A percentile compares a stretch with the other conserved stretches of the same genome.
These are phyloP conservation scores for Fusarium lateritium DNA, from an alignment of 2,329 filamentous ascomycete genomes.

Conservation along the genomic window DNA sequence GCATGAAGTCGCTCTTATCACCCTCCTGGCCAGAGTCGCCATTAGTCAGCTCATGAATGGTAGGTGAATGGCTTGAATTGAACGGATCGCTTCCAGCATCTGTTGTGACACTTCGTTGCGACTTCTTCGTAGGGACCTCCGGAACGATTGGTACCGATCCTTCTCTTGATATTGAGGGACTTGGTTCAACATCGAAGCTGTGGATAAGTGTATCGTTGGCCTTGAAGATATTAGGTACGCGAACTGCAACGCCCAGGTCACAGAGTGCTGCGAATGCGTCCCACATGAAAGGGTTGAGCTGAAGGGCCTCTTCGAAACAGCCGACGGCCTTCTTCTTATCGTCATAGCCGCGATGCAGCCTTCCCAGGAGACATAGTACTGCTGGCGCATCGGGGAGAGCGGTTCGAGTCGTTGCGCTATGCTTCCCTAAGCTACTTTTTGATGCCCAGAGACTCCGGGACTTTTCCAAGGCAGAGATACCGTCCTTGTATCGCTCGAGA, in stretches of 20 bases:
- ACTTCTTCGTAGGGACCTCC: conserved; percentile 61
- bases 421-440: conserved; percentile 85
- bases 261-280: conserved; percentile 93
- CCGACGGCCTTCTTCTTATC: conserved; percentile 86
- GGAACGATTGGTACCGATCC: conserved; percentile 52
- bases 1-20: conserved; percentile 69
- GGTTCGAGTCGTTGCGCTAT: conserved; percentile 81
- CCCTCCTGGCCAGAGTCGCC: conserved; percentile 59
- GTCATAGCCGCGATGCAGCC: conserved; percentile 87
- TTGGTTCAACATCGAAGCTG: conserved; percentile 59
- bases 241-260: conserved; percentile 86
- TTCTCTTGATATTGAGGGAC: conserved; percentile 56
- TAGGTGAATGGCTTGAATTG: conserved; percentile 59
- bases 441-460: conserved; percentile 81
- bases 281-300: conserved; percentile 97
- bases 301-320: conserved; percentile 90
- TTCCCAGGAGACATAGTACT: conserved; percentile 86
- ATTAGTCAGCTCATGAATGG: conserved; percentile 60
- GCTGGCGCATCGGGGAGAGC: conserved; percentile 87
- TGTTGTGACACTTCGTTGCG: conserved; percentile 56
- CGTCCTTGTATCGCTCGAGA: conserved; percentile 84
- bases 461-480: conserved; percentile 87
- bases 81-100: conserved; percentile 66
- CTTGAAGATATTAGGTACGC: conserved; percentile 89
- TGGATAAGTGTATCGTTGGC: conserved; percentile 70